Evolutionary conservation across 2,329 filamentous ascomycete species (phyloP).

Genomic region (Microascus cirrosus): DNA sequence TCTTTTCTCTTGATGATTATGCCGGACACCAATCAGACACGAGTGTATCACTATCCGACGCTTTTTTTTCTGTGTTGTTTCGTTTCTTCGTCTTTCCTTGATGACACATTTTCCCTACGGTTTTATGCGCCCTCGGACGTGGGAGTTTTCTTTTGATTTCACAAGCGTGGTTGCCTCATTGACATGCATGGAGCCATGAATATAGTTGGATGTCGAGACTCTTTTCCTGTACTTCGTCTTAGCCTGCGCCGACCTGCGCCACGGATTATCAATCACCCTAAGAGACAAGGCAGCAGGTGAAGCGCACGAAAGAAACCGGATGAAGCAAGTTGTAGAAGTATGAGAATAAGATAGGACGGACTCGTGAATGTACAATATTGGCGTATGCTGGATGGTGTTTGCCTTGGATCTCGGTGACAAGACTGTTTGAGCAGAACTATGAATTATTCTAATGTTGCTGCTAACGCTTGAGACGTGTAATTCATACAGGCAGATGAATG

Average conservation of each 20-base stretch:
- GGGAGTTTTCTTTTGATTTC: background rate
- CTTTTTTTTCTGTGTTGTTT: background rate
- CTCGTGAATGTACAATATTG: background rate
- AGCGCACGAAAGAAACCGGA: background rate
- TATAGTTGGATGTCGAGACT: too few relatives aligned
- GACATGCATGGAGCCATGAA: too few relatives aligned
- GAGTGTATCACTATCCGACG: background rate
- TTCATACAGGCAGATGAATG: too few relatives aligned
- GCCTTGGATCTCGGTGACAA: too few relatives aligned
- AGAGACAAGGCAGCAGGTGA: too few relatives aligned
- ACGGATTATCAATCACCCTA: background rate
- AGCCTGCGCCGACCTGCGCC: too few relatives aligned
- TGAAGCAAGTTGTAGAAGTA: background rate
- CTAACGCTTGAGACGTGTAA: too few relatives aligned
- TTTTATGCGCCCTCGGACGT: background rate
- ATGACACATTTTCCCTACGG: background rate
- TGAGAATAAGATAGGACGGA: background rate
- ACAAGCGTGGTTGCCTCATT: too few relatives aligned
- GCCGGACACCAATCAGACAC: background rate
- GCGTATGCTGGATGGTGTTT: background rate
- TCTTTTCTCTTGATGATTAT: background rate
- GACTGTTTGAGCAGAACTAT: too few relatives aligned
- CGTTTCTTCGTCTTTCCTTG: background rate
- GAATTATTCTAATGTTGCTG: too few relatives aligned
- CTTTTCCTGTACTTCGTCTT: too few relatives aligned